A percentile compares a stretch with the other conserved stretches of the same genome.
Conservation (phyloP, 1,139 yeast genomes). For the Lodderomyces parapsilosis region DNA sequence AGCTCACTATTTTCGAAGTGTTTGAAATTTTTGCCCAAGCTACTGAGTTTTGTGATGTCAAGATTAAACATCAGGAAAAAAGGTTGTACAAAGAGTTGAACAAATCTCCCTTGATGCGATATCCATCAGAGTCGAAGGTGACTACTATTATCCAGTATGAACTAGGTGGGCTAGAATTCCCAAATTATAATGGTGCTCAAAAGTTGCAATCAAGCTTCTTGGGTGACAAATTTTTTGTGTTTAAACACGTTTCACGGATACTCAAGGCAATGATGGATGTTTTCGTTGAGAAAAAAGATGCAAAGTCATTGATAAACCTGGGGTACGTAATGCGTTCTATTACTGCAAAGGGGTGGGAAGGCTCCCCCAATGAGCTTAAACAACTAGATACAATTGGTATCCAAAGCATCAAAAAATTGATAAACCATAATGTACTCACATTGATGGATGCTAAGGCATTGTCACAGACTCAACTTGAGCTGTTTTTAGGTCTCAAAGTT, state of each 20-base stretch:
- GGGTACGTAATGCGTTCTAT: constrained; percentile 36
- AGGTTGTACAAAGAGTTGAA: constrained; percentile 41
- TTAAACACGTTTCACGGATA: constrained; percentile 39
- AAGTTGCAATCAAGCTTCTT: constrained; percentile 35
- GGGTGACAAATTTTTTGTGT: constrained; percentile 39
- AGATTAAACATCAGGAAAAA: constrained; percentile 43
- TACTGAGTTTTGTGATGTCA: constrained; percentile 36
- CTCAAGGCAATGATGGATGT: constrained; percentile 43
- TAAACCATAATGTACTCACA: constrained; percentile 27
- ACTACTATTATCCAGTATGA: constrained; percentile 44
- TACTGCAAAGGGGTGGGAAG: constrained; percentile 49
- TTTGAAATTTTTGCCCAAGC: constrained; percentile 29
- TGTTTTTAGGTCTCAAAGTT: constrained; percentile 34
- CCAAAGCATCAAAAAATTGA: constrained; percentile 34
- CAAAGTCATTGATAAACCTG: constrained; percentile 33
- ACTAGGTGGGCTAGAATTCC: constrained; percentile 46
- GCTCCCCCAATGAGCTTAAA: constrained; percentile 35
- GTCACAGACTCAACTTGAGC: constrained; percentile 33
- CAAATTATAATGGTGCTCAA: constrained; percentile 35
- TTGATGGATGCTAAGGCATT: constrained; percentile 27
- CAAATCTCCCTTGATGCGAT: constrained; percentile 31
- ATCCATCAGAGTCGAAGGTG: constrained; percentile 29
- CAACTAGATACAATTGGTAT: constrained; percentile 47
- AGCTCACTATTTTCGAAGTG: constrained; percentile 20
- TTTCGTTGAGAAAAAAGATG: constrained; percentile 38